These are phyloP conservation scores for Kuraishia capsulata DNA, from an alignment of 805 yeast species.

Conservation along the genomic window DNA sequence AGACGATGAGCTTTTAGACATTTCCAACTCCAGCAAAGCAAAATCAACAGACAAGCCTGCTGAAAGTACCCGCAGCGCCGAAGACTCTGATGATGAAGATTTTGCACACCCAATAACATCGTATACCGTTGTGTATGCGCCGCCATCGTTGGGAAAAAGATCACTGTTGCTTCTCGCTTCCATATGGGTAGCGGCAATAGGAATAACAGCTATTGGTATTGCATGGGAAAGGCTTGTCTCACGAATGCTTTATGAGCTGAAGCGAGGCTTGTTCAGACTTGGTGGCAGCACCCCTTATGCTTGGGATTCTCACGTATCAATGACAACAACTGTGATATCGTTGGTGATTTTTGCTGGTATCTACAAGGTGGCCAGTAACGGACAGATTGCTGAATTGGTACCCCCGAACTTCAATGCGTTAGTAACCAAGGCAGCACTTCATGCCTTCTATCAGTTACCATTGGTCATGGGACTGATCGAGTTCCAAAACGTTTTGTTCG, in stretches of 20 bases:
- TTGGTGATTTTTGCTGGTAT: too few relatives aligned
- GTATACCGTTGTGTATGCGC: slow-evolving; percentile 77
- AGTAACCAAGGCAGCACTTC: too few relatives aligned
- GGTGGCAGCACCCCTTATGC: slow-evolving; percentile 15
- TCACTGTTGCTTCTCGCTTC: slow-evolving; percentile 36
- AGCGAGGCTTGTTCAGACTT: too few relatives aligned
- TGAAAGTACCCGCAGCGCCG: slow-evolving; percentile 1
- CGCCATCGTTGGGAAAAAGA: slow-evolving; percentile 64
- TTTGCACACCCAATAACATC: slow-evolving; percentile 22
- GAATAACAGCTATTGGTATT: slow-evolving; percentile 16
- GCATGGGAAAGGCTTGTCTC: neutral
- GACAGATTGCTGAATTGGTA: too few relatives aligned
- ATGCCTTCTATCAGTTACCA: too few relatives aligned
- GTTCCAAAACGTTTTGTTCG: too few relatives aligned
- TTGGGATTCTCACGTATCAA: too few relatives aligned
- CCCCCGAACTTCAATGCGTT: too few relatives aligned
- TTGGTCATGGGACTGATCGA: too few relatives aligned
- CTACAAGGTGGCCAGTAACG: too few relatives aligned
- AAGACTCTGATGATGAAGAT: slow-evolving; percentile 24
- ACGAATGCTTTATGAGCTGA: too few relatives aligned
- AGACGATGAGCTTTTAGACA: slow-evolving; percentile 53
- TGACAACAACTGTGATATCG: too few relatives aligned
- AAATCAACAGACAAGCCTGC: neutral
- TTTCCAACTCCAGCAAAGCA: slow-evolving; percentile 22
- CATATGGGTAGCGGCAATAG: slow-evolving; percentile 38